Conservation (phyloP, 306 rosid species). For the Prosopis cineraria region DNA sequence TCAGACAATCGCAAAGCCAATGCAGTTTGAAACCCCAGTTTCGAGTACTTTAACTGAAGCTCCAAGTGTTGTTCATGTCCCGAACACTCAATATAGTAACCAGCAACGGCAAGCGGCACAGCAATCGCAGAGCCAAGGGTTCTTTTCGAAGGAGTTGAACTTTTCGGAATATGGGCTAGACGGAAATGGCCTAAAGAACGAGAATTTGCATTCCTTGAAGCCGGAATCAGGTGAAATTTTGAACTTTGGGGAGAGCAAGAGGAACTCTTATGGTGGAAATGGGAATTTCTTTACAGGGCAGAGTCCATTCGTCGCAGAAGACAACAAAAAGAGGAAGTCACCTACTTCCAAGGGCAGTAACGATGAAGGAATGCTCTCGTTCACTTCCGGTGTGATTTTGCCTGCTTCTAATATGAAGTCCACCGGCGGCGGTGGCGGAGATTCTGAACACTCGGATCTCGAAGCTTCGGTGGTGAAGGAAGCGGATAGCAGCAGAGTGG, state of each 20-base stretch:
- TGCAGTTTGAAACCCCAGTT: slow-evolving; percentile 58
- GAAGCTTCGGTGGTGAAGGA: slow-evolving; percentile 90
- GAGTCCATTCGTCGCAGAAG: slow-evolving; percentile 53
- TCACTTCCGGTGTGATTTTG: slow-evolving; percentile 74
- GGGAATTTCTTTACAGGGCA: slow-evolving; percentile 56
- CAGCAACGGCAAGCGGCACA: slow-evolving; percentile 28
- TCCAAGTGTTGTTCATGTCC: slow-evolving; percentile 55
- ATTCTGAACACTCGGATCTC: slow-evolving; percentile 89
- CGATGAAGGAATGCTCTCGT: slow-evolving; percentile 92
- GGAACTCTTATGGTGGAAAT: slow-evolving; percentile 40
- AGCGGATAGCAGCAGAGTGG: slow-evolving; percentile 65
- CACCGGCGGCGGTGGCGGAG: slow-evolving; percentile 28
- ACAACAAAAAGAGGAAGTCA: slow-evolving; percentile 63
- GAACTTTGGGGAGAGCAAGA: slow-evolving; percentile 75
- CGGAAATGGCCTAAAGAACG: slow-evolving; percentile 46
- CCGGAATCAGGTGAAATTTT: slow-evolving; percentile 90
- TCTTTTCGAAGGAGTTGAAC: slow-evolving; percentile 66
- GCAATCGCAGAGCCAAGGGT: slow-evolving; percentile 55
- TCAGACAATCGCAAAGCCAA: slow-evolving; percentile 43
- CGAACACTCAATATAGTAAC: slow-evolving; percentile 24
- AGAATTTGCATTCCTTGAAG: slow-evolving; percentile 54
- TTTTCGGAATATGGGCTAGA: slow-evolving; percentile 64
- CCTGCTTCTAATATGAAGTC: slow-evolving; percentile 63
- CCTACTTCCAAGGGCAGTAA: slow-evolving; percentile 76
- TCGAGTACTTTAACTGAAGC: slow-evolving; percentile 66